Conservation (phyloP, 2,329 filamentous ascomycete genomes). For the Talaromyces amestolkiae region DNA sequence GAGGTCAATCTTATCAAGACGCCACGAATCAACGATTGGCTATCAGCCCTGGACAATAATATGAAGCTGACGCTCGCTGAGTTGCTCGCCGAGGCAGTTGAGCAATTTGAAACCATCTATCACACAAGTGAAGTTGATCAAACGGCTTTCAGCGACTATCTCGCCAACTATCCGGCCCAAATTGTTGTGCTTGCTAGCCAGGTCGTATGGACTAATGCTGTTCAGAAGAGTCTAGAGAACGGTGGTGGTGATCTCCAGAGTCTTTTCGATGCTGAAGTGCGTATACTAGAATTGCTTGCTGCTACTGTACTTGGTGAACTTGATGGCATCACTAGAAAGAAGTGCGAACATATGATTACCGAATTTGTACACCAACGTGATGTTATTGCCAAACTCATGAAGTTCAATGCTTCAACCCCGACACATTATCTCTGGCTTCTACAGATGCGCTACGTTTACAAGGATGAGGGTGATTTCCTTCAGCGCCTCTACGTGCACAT, state of each 20-base stretch:
- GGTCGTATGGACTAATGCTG: slow-evolving; percentile 85
- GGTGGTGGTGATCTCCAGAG: slow-evolving; percentile 67
- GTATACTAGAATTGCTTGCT: slow-evolving; percentile 80
- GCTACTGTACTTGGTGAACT: slow-evolving; percentile 87
- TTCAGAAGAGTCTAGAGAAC: slow-evolving; percentile 71
- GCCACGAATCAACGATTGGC: slow-evolving; percentile 97
- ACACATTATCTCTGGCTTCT: slow-evolving; percentile 90
- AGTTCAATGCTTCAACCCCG: slow-evolving; percentile 68
- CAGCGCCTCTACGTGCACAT: slow-evolving; percentile 88
- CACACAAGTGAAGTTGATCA: slow-evolving; percentile 67
- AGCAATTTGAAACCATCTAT: slow-evolving; percentile 78
- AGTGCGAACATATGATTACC: slow-evolving; percentile 97
- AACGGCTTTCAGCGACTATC: slow-evolving; percentile 72
- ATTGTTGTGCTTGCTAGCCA: slow-evolving; percentile 94
- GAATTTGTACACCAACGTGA: slow-evolving; percentile 98
- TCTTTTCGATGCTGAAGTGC: slow-evolving; percentile 78
- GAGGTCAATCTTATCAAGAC: slow-evolving; percentile 91
- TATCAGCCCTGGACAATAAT: slow-evolving; percentile 83
- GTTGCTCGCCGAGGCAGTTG: slow-evolving; percentile 79
- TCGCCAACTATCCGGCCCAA: slow-evolving; percentile 82
- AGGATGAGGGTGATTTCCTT: slow-evolving; percentile 73
- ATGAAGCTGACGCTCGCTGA: slow-evolving; percentile 96
- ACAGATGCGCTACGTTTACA: slow-evolving; percentile 95
- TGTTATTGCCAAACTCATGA: slow-evolving; percentile 80
- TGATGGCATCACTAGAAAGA: slow-evolving; percentile 82